Conservation (phyloP, 2,329 filamentous ascomycete species). For the Monilinia aucupariae region DNA sequence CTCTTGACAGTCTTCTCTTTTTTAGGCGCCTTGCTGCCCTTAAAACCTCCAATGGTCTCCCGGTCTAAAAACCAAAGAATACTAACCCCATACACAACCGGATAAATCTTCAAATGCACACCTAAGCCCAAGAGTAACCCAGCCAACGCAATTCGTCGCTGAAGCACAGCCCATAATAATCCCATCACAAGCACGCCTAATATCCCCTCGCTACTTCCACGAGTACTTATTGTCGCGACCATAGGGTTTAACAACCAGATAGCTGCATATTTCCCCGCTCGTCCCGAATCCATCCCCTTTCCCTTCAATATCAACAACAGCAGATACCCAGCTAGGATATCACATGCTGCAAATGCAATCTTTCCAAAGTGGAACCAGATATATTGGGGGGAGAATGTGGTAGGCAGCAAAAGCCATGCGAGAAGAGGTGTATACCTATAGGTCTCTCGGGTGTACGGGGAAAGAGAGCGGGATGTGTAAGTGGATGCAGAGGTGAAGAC, state of each 20-base stretch:
- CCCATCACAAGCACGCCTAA: slow-evolving; percentile 79
- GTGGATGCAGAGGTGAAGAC: slow-evolving; percentile 95
- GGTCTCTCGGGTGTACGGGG: slow-evolving; percentile 84
- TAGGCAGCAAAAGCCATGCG: slow-evolving; percentile 85
- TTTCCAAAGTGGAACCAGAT: slow-evolving; percentile 76
- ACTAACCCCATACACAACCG: slow-evolving; percentile 85
- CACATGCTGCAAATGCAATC: slow-evolving; percentile 73
- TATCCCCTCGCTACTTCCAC: slow-evolving; percentile 88
- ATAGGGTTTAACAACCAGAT: slow-evolving; percentile 97
- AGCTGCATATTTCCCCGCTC: slow-evolving; percentile 69
- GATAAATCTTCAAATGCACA: slow-evolving; percentile 98
- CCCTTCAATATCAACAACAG: slow-evolving; percentile 52
- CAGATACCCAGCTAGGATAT: slow-evolving; percentile 79
- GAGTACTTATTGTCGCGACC: slow-evolving; percentile 93
- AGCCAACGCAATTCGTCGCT: slow-evolving; percentile 56
- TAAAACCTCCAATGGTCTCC: slow-evolving; percentile 54
- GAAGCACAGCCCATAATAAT: slow-evolving; percentile 74
- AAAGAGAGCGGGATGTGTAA: slow-evolving; percentile 59
- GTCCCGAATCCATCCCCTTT: slow-evolving; percentile 36
- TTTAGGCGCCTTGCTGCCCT: slow-evolving; percentile 47
- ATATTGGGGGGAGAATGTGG: slow-evolving; percentile 47
- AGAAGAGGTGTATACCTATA: slow-evolving; percentile 95
- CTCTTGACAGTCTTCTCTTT: not conserved
- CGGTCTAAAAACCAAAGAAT: slow-evolving; percentile 76
- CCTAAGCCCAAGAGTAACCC: slow-evolving; percentile 72